Evolutionary conservation across 2,329 filamentous ascomycete genomes (phyloP).

Genomic region (Xylariales sp.): DNA sequence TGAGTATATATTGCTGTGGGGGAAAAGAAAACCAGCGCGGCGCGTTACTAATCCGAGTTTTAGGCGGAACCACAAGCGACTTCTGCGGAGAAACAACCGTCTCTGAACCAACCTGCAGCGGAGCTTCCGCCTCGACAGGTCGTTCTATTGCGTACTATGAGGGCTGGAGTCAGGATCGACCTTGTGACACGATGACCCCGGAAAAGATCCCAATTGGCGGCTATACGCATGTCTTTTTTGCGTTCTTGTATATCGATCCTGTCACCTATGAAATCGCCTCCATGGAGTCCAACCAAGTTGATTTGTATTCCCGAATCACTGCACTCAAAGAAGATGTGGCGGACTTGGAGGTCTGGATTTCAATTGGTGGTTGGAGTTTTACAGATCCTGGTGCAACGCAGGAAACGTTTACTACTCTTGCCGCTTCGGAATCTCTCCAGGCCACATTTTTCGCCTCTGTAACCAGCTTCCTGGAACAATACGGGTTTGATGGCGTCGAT

Average conservation of each 20-base stretch:
- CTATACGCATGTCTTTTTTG: conserved; percentile 27
- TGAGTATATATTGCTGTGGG: too few species aligned
- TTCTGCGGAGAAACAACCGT: too few species aligned
- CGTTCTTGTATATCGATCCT: conserved; percentile 31
- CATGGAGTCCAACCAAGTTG: conserved; percentile 17
- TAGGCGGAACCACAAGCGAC: too few species aligned
- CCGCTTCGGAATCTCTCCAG: conserved; percentile 6
- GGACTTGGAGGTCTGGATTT: conserved; percentile 25
- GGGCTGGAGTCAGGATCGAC: conserved; percentile 14
- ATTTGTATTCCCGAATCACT: conserved; percentile 20
- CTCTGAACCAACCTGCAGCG: too few species aligned
- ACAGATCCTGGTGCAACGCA: conserved; percentile 23
- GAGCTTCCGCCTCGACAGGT: too few species aligned
- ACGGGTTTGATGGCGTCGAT: conserved; percentile 15
- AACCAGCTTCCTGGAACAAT: conserved; percentile 15
- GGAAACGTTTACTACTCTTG: conserved; percentile 19
- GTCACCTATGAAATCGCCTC: conserved; percentile 19
- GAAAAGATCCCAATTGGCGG: conserved; percentile 35
- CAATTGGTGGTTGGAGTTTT: conserved; percentile 38
- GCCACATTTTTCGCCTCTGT: conserved; percentile 15
- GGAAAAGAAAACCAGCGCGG: too few species aligned
- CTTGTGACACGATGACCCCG: conserved; percentile 26
- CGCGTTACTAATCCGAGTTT: too few species aligned
- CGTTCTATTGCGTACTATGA: conserved; percentile 34
- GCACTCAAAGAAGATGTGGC: conserved; percentile 21